Base-by-base conservation (phyloP, 257 asterid species). In the Mitragyna speciosa region DNA sequence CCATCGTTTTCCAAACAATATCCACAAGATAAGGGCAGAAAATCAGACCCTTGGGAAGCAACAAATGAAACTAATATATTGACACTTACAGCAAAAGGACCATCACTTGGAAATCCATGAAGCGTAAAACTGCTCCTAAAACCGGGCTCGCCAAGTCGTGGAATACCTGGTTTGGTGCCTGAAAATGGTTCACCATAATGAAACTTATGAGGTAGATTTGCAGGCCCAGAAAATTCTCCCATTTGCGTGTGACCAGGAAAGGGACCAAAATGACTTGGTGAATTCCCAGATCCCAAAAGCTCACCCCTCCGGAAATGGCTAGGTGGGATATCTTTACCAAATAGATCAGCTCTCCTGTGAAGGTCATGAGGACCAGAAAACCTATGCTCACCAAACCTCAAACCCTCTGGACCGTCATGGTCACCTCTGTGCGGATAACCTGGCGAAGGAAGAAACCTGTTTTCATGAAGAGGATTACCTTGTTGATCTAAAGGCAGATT, bases 111-210 rank as follows among this genome's bases (percentile, higher is more conserved):
- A 83, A 84, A 87, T 80, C 90, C 97, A 73, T 83, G 93, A 66
- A 63, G 83, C 41, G 93, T 78, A 81, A 86, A 88, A 78, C 81
- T 87, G 89, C 91, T 87, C 86, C 93, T 84, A 88, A 84, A 87
- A 81, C 88, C 91, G 82, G 89, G 93, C 79, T 90, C 97, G 76
- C 90, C 92, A 58, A 84, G 83, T 64, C 80, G 98, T 14, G 83
- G 92, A 79, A 82, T 78, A 82, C 85, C 64, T 58, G 88, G 79
- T 71, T 84, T 77, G 80, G 85, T 89, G 68, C 86, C 89, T 73
- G 90, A 75, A 58, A 80, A 76, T 85, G 93, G 64, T 73, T 90
- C 96, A 68, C 80, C 78, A 73, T 84, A 86, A 31, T 87, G 93
- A 63, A 75, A 78, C 73, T 84, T 87, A 75, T 81, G 91, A 74